Base-by-base conservation (phyloP, 1,284 basidiomycete species). In the Volvariella volvacea region DNA sequence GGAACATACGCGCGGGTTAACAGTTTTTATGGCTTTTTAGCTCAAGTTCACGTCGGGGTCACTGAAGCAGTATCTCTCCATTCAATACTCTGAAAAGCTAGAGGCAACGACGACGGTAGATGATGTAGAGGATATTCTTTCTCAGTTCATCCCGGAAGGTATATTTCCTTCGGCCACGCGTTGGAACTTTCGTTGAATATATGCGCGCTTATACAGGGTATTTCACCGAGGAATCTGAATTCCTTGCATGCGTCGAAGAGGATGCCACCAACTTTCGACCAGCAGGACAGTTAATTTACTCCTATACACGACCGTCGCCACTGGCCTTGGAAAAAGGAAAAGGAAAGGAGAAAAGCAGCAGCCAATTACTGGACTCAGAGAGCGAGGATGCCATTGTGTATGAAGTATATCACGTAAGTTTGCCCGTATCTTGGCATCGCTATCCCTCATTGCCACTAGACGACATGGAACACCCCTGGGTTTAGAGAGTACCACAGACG, bases 401-500 rank as follows among this genome's bases (percentile, higher is more conserved):
- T 57, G 92, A 94, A 63, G 86, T 85, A 31, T 94, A 89, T 62
- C 88, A 91, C 71, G 92, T 91, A 57, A 61, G 85, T 64, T n/a
- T 34, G 15, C n/a, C 43, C 9, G 48, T 40, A 22, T 44, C 20
- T 47, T 31, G 45, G 14, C 7, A 15, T 10, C n/a, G 8, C 4
- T 20, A 21, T 6, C 7, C 45, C 20, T 33, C n/a, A 17, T 33
- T 16, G 8, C 7, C 46, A 49, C 39, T 57, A 92, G 89, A 62
- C 81, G 19, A 93, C 82, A 4, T 95, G 91, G 81, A 67, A 81
- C 48, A 92, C 92, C 1, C 81, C 88, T 3, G 93, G 92, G 3
- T 99, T 97, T 67, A 76, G 75, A 55, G 92, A 95, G 62, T 94
- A 91, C 55, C 95, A 97, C 58, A 76, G 87, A n/a, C 74, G 82